A percentile compares a stretch with the other conserved stretches of the same genome.
These are phyloP conservation scores for Ceriops zippeliana DNA, from an alignment of 345 rosid species.

Conservation along the genomic window DNA sequence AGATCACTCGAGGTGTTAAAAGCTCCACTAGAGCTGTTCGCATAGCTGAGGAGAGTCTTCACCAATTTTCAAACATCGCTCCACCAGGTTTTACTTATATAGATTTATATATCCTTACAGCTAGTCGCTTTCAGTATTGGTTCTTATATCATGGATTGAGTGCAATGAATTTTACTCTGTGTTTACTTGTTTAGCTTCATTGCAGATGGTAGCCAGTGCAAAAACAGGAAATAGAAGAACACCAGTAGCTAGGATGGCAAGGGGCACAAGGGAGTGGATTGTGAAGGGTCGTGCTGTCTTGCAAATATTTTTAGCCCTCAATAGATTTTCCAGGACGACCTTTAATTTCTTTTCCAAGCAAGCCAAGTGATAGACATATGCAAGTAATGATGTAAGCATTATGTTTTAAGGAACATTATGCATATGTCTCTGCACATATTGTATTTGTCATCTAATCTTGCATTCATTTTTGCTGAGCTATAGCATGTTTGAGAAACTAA, in stretches of 20 bases:
- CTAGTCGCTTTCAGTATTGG: background rate
- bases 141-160: slow-evolving; percentile 1
- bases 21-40: slow-evolving; percentile 78
- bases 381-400: slow-evolving; percentile 12
- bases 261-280: slow-evolving; percentile 54
- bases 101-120: background rate
- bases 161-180: slow-evolving; percentile 38
- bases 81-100: slow-evolving; percentile 42
- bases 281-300: slow-evolving; percentile 63
- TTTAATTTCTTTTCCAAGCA: slow-evolving; percentile 42
- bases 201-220: slow-evolving; percentile 53
- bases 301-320: slow-evolving; percentile 45
- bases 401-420: slow-evolving; percentile 24
- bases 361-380: slow-evolving; percentile 36
- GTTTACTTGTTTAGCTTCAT: slow-evolving; percentile 64
- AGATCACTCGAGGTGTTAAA: slow-evolving; percentile 75
- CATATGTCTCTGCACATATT: background rate
- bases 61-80: slow-evolving; percentile 44
- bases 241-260: slow-evolving; percentile 51
- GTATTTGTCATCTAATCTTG: slow-evolving; percentile 12
- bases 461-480: background rate
- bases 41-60: slow-evolving; percentile 78
- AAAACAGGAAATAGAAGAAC: slow-evolving; percentile 41
- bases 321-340: slow-evolving; percentile 41
- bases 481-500: slow-evolving; percentile 6